phyloP scores from a whole-genome alignment of 352 stramenopile species.

The Phytophthora ramorum region DNA sequence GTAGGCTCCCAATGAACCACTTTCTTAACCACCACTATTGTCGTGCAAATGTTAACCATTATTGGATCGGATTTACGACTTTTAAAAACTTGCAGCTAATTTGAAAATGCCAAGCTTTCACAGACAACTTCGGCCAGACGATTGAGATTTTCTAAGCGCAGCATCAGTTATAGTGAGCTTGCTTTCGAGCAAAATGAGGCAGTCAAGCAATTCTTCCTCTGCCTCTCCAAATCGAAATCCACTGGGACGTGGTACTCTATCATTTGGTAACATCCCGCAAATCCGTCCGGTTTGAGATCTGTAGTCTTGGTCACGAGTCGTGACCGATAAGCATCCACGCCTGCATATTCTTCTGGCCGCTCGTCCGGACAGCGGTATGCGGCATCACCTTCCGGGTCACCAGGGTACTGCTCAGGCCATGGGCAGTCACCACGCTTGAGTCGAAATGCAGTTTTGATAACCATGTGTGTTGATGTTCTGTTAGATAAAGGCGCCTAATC shows the following conservation, averaged over 20 bases:
- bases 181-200: conserved; percentile 40
- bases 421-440: conserved; percentile 24
- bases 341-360: conserved; percentile 13
- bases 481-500: conserved; percentile 27
- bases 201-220: conserved; percentile 42
- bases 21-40: too few species aligned
- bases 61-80: neutral
- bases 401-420: conserved; percentile 23
- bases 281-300: conserved; percentile 25
- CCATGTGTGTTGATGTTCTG: conserved; percentile 18
- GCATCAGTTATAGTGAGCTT: conserved; percentile 41
- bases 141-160: conserved; percentile 42
- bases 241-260: conserved; percentile 25
- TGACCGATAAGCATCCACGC: conserved; percentile 22
- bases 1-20: too few species aligned
- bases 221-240: conserved; percentile 10
- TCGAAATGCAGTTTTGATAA: conserved; percentile 22
- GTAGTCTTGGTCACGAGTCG: conserved; percentile 3
- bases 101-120: conserved; percentile 15
- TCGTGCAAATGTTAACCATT: neutral
- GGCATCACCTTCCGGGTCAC: conserved; percentile 21
- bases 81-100: conserved; percentile 10
- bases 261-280: conserved; percentile 36
- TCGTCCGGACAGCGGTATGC: conserved; percentile 21
- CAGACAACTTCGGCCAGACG: conserved; percentile 22